These are phyloP conservation scores for Pseudodiploospora longispora DNA, from an alignment of 2,329 filamentous ascomycete genomes.

Conservation along the genomic window DNA sequence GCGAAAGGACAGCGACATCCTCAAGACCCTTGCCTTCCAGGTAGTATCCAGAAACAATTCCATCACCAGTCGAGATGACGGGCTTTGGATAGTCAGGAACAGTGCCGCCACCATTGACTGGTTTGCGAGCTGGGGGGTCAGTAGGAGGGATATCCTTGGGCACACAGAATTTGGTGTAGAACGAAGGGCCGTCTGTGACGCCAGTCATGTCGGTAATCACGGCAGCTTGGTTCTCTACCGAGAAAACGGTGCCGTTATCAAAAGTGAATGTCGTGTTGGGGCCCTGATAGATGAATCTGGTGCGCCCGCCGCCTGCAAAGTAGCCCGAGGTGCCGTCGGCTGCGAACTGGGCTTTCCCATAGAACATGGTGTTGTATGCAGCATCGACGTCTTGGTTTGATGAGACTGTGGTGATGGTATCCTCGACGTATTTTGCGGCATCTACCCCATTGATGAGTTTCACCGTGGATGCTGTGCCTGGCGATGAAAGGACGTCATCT, in stretches of 20 bases:
- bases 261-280: constrained; percentile 28
- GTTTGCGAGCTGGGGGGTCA: background rate
- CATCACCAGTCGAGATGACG: constrained; percentile 16
- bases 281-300: constrained; percentile 19
- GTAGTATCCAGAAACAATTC: constrained; percentile 23
- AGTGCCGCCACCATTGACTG: background rate
- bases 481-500: constrained; percentile 14
- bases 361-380: constrained; percentile 33
- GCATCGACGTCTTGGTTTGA: constrained; percentile 18
- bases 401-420: constrained; percentile 12
- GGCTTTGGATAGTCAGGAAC: constrained; percentile 21
- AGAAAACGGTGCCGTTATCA: constrained; percentile 25
- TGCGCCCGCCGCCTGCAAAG: constrained; percentile 24
- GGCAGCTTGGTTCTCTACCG: constrained; percentile 21
- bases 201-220: constrained; percentile 21
- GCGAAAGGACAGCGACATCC: constrained; percentile 22
- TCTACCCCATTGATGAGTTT: constrained; percentile 19
- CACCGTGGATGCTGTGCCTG: constrained; percentile 14
- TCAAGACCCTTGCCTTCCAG: constrained; percentile 25
- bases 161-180: constrained; percentile 26
- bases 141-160: constrained; percentile 4
- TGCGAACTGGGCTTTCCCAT: constrained; percentile 13
- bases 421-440: constrained; percentile 15
- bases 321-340: constrained; percentile 16
- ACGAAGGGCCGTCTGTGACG: constrained; percentile 23